Percentiles rank a stretch among this genome's conserved stretches.
Conservation (phyloP, 441 rosid species). For the Gossypium trilobum region DNA sequence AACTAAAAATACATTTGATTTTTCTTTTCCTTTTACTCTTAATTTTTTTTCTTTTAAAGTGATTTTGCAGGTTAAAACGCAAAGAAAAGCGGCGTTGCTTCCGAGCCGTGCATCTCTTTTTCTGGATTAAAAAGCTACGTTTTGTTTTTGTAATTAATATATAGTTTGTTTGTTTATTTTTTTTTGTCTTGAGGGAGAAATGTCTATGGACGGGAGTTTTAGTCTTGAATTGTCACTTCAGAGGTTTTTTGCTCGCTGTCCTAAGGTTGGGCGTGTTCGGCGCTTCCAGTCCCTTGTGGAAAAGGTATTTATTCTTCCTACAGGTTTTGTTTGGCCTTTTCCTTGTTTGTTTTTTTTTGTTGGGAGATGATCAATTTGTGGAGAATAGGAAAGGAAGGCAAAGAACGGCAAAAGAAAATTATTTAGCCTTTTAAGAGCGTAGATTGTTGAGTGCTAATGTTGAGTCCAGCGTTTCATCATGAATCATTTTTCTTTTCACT, state of each 20-base stretch:
- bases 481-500: background rate
- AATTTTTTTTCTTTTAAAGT: background rate
- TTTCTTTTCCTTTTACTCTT: background rate
- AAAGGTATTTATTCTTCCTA: conserved; percentile 29
- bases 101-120: background rate
- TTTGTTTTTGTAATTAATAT: background rate
- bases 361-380: background rate
- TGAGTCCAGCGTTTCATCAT: background rate
- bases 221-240: conserved; percentile 39
- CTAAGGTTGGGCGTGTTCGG: conserved; percentile 36
- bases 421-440: background rate
- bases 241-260: conserved; percentile 63
- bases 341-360: background rate
- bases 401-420: background rate
- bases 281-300: conserved; percentile 29
- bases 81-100: background rate
- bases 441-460: background rate
- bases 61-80: background rate
- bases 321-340: background rate
- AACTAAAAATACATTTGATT: background rate
- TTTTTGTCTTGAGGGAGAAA: background rate
- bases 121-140: background rate
- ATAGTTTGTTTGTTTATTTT: background rate
- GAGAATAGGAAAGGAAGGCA: background rate
- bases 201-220: conserved; percentile 77